Base-by-base conservation (phyloP, 1,139 yeast species). In the Nakaseomyces delphensis region DNA sequence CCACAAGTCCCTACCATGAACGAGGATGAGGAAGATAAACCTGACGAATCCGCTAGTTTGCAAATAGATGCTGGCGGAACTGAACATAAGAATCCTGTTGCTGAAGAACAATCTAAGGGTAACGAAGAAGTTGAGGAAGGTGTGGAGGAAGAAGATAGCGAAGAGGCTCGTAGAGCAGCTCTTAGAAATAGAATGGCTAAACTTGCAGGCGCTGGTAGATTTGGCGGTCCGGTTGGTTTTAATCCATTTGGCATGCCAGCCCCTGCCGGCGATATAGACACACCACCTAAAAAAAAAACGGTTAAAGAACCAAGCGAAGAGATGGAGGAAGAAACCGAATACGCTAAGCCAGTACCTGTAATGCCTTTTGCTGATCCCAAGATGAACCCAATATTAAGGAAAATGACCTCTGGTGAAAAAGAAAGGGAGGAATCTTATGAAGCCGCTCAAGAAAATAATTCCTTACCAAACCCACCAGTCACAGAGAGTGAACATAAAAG, bases 141-240 rank as follows among this genome's bases (percentile, higher is more conserved):
- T 1, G 71, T 64, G 0, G 76, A 64, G 2, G 74, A 70, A 14
- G 72, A 74, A 36, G 89, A 81, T 36, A 82, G 79, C 39, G 97
- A 87, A 59, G 96, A 86, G 51, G 70, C 81, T 14, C 77, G 82
- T 48, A 76, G 94, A 55, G 74, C 83, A 45, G 86, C 80, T 13
- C 70, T 91, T 45, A 81, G 95, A 27, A 96, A 85, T 53, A 76
- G 97, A 51, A 91, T 91, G 96, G 98, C 99, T 15, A 86, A 83
- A 55, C 74, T 93, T 20, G 84, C 97, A 0, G 96, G 95, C 11
- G 81, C 94, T 59, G 93, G 93, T 43, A 82, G 83, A 83, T 76
- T 77, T 64, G 91, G 91, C 29, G 79, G 81, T 78, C 77, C 80
- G 72, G 85, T 84, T 3, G 77, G 79, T 66, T 71, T 74, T 43